Evolutionary conservation across 2,329 filamentous ascomycete genomes (phyloP).

Genomic region (Lasiodiplodia hormozganensis): DNA sequence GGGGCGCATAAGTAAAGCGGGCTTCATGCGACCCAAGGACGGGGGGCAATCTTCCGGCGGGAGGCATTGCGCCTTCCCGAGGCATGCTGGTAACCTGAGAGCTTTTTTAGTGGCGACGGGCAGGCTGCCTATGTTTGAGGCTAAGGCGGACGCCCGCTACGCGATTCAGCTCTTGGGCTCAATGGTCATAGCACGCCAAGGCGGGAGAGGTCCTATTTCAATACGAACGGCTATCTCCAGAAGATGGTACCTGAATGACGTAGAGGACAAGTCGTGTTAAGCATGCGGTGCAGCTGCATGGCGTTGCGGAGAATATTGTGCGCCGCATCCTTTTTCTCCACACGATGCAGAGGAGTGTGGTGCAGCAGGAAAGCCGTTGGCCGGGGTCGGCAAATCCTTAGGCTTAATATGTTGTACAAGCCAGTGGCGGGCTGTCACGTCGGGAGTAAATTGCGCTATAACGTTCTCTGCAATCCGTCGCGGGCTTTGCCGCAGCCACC

Average conservation of each 20-base stretch:
- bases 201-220: background rate
- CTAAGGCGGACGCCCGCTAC: slow-evolving; percentile 17
- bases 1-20: slow-evolving; percentile 13
- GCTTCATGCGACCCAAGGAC: background rate
- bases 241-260: background rate
- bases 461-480: background rate
- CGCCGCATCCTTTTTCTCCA: background rate
- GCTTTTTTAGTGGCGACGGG: background rate
- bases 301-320: background rate
- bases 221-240: background rate
- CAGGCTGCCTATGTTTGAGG: background rate
- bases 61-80: background rate
- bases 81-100: slow-evolving; percentile 1
- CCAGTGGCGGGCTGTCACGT: background rate
- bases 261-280: too few species aligned
- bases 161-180: slow-evolving; percentile 6
- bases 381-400: background rate
- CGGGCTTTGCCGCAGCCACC: background rate
- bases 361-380: background rate
- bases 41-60: background rate
- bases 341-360: background rate
- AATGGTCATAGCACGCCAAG: slow-evolving; percentile 1
- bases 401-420: background rate
- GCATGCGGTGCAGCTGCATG: background rate
- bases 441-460: slow-evolving; percentile 1